Conservation (phyloP, 2,329 filamentous ascomycete species). For the Penicillium polonicum region DNA sequence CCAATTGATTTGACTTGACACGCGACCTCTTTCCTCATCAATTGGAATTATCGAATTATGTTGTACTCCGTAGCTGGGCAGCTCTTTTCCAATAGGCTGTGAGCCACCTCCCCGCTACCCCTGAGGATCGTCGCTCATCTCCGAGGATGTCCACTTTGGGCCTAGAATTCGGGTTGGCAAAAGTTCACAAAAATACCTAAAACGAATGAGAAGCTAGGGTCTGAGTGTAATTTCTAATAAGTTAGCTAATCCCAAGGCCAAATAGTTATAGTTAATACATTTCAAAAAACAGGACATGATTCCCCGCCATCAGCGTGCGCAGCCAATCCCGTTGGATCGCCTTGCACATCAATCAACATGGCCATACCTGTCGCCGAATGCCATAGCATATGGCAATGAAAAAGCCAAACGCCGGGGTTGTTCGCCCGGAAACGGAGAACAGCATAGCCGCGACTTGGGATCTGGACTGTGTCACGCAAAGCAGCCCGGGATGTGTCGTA, state of each 20-base stretch:
- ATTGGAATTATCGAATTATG: not conserved
- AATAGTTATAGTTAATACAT: no score
- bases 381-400: conserved; percentile 55
- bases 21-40: not conserved
- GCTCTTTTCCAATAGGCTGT: not conserved
- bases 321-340: conserved; percentile 14
- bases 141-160: not conserved
- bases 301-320: conserved; percentile 15
- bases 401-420: conserved; percentile 53
- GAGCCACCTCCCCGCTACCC: not conserved
- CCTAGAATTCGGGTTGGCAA: not conserved
- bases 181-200: not conserved
- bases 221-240: not conserved
- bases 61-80: not conserved
- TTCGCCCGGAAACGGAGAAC: conserved; percentile 57
- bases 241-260: not conserved
- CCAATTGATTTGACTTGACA: not conserved
- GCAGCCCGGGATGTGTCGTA: conserved; percentile 39
- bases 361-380: conserved; percentile 50
- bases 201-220: not conserved
- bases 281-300: not conserved
- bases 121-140: not conserved
- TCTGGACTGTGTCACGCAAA: conserved; percentile 55
- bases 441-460: conserved; percentile 54
- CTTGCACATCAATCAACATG: conserved; percentile 40